These are phyloP conservation scores for Termitomyces sp. DNA, from an alignment of 768 basidiomycete genomes.

Conservation along the genomic window DNA sequence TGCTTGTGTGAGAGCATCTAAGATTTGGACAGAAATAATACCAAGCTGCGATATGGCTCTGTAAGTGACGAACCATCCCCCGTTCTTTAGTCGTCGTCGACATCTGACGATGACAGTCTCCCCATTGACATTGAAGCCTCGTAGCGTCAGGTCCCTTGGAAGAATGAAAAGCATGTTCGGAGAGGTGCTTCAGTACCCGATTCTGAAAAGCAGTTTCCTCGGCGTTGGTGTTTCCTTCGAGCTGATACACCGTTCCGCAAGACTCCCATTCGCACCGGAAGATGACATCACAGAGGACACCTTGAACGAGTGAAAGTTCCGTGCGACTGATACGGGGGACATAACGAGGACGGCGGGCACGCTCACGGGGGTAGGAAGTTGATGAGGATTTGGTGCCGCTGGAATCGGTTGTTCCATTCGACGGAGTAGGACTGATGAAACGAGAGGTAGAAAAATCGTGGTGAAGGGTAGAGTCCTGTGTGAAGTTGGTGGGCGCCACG, in stretches of 20 bases:
- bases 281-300: background rate
- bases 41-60: constrained; percentile 5
- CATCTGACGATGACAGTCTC: background rate
- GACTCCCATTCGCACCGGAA: background rate
- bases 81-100: background rate
- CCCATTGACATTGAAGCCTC: constrained; percentile 1
- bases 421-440: background rate
- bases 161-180: background rate
- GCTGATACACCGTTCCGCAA: background rate
- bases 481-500: background rate
- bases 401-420: background rate
- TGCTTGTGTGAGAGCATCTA: constrained; percentile 2
- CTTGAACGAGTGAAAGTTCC: background rate
- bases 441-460: background rate
- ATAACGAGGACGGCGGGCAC: background rate
- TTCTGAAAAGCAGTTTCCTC: constrained; percentile 1
- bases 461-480: background rate
- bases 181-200: background rate
- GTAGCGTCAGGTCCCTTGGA: background rate
- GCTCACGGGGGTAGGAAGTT: background rate
- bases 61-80: constrained; percentile 5
- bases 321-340: constrained; percentile 1
- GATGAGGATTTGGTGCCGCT: background rate
- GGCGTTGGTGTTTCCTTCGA: background rate
- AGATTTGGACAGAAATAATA: constrained; percentile 4